Base-by-base conservation (phyloP, 192 early-diverging fungal genomes). In the Phlyctochytrium arcticum region DNA sequence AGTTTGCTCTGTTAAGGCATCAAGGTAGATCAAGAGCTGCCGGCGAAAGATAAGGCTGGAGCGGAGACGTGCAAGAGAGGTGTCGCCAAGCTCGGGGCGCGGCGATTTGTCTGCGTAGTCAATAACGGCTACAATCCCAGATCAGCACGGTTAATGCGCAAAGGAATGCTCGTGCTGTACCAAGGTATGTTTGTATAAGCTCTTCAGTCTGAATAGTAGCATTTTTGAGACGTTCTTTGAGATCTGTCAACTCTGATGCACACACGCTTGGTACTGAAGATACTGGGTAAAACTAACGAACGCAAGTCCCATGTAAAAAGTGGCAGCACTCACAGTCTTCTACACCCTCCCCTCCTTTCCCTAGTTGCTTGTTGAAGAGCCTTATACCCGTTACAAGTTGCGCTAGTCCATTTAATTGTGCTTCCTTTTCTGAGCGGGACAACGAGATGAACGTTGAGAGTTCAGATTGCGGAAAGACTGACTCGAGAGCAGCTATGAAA, bases 401-500 rank as follows among this genome's bases (percentile, higher is more conserved):
- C 3, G 80, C 60, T 2, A 85, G 67, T 35, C 84, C 84, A 54
- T 80, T 80, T 23, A 85, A 70, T 62, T 85, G 84, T 4, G 79
- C 69, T 57, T 85, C 84, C 48, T 85, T 85, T 27, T 81, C 84
- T 53, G 51, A 49, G 6, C 80, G 60, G 17, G 76, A 60, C 1
- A 85, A 73, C 9, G 69, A 71, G 26, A 83, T 74, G 69, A 83
- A 85, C 8, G 80, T 70, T 24, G 68, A 65, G 17, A 85, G 70
- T 54, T 85, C 84, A 21, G 72, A 75, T 62, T 83, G 79, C 24
- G 84, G 84, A 47, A 85, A 85, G 27, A 85, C 84, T 0, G 84
- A 85, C 59, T 85, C 84, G 17, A 85, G 69, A 23, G 82, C 84
- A 31, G 81, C 84, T 84, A 46, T 26, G 30, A 27, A 9, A 23